Evolutionary conservation across 441 rosid species (phyloP).

Genomic region (Adansonia grandidieri): DNA sequence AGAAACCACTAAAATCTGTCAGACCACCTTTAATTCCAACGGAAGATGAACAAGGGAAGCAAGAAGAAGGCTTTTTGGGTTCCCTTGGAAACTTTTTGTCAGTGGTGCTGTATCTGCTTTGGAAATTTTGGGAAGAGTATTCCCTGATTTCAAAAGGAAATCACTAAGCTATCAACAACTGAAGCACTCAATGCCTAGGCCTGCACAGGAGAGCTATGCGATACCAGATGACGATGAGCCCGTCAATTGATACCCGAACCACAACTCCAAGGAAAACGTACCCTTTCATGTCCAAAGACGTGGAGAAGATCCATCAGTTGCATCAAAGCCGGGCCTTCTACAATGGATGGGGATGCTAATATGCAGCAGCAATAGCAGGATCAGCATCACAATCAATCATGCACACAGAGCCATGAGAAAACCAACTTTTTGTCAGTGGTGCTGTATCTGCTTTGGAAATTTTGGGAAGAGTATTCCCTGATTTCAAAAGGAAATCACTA

Average conservation of each 20-base stretch:
- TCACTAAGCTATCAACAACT: constrained; percentile 40
- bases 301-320: constrained; percentile 84
- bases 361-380: constrained; percentile 48
- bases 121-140: constrained; percentile 68
- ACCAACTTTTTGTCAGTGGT: constrained; percentile 61
- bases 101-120: constrained; percentile 49
- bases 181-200: constrained; percentile 62
- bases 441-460: constrained; percentile 60
- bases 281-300: constrained; percentile 90
- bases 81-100: constrained; percentile 57
- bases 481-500: constrained; percentile 53
- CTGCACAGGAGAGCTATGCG: constrained; percentile 87
- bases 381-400: constrained; percentile 57
- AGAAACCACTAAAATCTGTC: constrained; percentile 55
- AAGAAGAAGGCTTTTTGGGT: constrained; percentile 75
- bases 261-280: constrained; percentile 86
- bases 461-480: constrained; percentile 65
- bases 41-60: constrained; percentile 67
- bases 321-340: constrained; percentile 79
- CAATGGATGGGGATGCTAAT: constrained; percentile 68
- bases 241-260: constrained; percentile 74
- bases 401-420: constrained; percentile 70
- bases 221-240: constrained; percentile 89
- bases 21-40: constrained; percentile 77
- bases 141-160: constrained; percentile 65